Base-by-base conservation (phyloP, 768 basidiomycete genomes). In the Mycena polygramma region DNA sequence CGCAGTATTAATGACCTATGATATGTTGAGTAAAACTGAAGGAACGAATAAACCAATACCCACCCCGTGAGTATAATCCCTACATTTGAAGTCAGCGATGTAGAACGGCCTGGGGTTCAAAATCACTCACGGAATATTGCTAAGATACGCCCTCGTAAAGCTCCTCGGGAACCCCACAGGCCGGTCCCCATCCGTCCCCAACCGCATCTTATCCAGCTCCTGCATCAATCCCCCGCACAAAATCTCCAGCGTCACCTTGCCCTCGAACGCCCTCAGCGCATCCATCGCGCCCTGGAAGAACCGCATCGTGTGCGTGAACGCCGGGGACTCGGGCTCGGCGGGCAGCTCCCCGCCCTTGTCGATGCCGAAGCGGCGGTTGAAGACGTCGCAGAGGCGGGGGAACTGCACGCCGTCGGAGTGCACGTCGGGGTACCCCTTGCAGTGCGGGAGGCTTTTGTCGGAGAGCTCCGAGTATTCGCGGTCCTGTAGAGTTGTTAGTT, bases 71-170 rank as follows among this genome's bases (percentile, higher is more conserved):
- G 76, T 78, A 58, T 80, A 81, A 62, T 83, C 80, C 3, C 80
- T 81, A 58, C 10, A 57, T 26, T 20, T 4, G 7, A 24, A 5
- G 20, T 57, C n/a, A 49, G 45, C 46, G 9, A n/a, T n/a, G n/a
- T 14, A 9, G 22, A 26, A 14, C 37, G 7, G 22, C 15, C n/a
- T 11, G 57, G n/a, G 10, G 54, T 5, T 51, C 20, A 49, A 54
- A 39, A 24, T 5, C 11, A 73, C 77, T 73, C 46, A 81, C 80
- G 79, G 80, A 24, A 80, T 75, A 57, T 81, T 83, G 64, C 78
- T 80, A 36, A 82, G 59, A 76, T 80, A 83, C 55, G 81, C 80
- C 19, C 81, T 66, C 5, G 77, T 81, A 59, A 76, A 82, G 46
- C 73, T 66, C 52, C 71, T 76, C 6, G 81, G 81, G 63, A 82